phyloP scores from a whole-genome alignment of 228 moss, liverwort and hornwort genomes.

The Sphagnum magellanicum region DNA sequence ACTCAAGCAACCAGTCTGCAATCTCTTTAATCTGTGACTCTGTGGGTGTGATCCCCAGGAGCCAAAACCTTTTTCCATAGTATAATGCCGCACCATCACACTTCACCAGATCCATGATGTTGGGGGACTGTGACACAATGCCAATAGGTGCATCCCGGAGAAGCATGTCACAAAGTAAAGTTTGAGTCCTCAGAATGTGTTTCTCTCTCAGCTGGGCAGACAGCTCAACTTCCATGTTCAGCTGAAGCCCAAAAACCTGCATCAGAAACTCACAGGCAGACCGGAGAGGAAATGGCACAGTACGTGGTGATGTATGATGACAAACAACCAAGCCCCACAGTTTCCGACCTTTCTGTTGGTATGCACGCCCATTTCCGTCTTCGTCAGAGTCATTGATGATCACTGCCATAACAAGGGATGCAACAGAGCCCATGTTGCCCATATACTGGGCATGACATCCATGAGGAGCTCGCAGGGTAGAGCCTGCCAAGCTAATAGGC shows the following conservation, averaged over 20 bases:
- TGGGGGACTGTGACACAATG: constrained; percentile 91
- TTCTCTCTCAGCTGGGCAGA: constrained; percentile 86
- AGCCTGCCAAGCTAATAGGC: constrained; percentile 84
- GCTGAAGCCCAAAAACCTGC: constrained; percentile 96
- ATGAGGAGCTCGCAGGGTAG: constrained; percentile 87
- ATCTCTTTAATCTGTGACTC: constrained; percentile 88
- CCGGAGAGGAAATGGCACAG: constrained; percentile 87
- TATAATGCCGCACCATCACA: constrained; percentile 96
- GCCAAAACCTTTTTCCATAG: constrained; percentile 89
- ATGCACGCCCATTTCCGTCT: constrained; percentile 49
- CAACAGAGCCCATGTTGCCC: constrained; percentile 91
- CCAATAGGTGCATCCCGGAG: constrained; percentile 98
- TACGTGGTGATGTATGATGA: constrained; percentile 75
- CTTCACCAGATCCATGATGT: constrained; percentile 93
- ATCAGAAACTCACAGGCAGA: constrained; percentile 98
- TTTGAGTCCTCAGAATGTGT: constrained; percentile 89
- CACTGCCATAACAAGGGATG: constrained; percentile 94
- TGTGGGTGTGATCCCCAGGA: constrained; percentile 76
- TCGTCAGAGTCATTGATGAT: constrained; percentile 92
- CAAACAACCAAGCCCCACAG: constrained; percentile 96
- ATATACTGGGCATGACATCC: constrained; percentile 97
- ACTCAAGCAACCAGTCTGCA: constrained; percentile 89
- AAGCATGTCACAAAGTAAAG: constrained; percentile 95
- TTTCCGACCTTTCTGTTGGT: constrained; percentile 79
- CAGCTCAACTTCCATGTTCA: constrained; percentile 98